phyloP scores from a whole-genome alignment of 768 basidiomycete species.

The Amanita muscaria region DNA sequence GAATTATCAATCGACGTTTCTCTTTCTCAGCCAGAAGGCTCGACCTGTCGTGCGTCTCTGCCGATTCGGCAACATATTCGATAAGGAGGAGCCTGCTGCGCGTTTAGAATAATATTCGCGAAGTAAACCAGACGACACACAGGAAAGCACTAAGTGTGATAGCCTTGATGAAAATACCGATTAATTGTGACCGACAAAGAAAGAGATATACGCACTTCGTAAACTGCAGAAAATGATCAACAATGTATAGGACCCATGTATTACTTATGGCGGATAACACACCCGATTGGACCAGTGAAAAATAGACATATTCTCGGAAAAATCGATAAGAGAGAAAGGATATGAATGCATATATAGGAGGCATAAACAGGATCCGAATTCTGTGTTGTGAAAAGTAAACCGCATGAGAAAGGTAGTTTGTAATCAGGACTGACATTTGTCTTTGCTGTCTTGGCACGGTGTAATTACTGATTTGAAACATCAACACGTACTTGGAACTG shows the following conservation, averaged over 20 bases:
- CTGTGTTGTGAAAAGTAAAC: conserved; percentile 21
- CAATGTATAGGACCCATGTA: neutral
- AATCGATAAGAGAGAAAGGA: conserved; percentile 74
- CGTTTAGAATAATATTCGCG: neutral
- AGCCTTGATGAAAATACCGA: conserved; percentile 31
- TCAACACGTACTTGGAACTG: neutral
- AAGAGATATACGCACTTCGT: conserved; percentile 36
- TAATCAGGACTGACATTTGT: conserved; percentile 44
- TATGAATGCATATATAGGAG: conserved; percentile 60
- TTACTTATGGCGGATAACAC: conserved; percentile 18
- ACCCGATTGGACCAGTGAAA: conserved; percentile 21
- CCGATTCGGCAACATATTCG: conserved; percentile 64
- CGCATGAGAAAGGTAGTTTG: neutral
- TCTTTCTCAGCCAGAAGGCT: conserved; percentile 63
- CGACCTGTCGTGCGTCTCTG: conserved; percentile 42
- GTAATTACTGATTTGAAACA: conserved; percentile 41
- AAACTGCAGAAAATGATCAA: conserved; percentile 28
- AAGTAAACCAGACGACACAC: conserved; percentile 15
- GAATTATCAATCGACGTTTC: conserved; percentile 53
- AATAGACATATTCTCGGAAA: conserved; percentile 57
- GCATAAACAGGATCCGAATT: conserved; percentile 65
- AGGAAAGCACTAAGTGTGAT: conserved; percentile 72
- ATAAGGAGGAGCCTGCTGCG: conserved; percentile 53
- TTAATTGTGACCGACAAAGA: neutral
- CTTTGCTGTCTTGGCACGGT: conserved; percentile 56